These are phyloP conservation scores for Solanum sparsipilum DNA, from an alignment of 257 asterid species.

Conservation along the genomic window DNA sequence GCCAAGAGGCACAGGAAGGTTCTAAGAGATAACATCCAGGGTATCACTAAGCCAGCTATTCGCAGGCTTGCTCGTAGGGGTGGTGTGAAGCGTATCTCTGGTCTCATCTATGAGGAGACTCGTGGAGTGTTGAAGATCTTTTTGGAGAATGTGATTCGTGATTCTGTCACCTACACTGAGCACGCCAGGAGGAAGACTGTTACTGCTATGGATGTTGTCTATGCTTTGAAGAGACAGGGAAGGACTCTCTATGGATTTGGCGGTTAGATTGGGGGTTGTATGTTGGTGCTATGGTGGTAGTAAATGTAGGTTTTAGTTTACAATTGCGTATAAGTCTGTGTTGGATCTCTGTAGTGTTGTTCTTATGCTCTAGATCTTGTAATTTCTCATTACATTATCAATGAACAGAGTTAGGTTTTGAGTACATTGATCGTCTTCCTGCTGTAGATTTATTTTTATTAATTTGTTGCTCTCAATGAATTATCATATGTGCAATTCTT, in stretches of 20 bases:
- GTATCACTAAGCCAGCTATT: slow-evolving; percentile 33
- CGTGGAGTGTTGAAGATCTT: slow-evolving; percentile 36
- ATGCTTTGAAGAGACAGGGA: slow-evolving; percentile 33
- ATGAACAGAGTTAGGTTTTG: neutral
- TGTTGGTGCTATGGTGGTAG: neutral
- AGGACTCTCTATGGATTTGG: slow-evolving; percentile 36
- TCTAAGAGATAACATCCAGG: slow-evolving; percentile 32
- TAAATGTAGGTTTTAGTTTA: neutral
- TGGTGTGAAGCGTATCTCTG: slow-evolving; percentile 34
- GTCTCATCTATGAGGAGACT: slow-evolving; percentile 35
- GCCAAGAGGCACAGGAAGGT: slow-evolving; percentile 40
- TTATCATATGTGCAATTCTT: neutral
- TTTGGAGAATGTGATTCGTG: slow-evolving; percentile 32
- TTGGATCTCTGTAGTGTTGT: neutral
- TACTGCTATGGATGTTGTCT: slow-evolving; percentile 30
- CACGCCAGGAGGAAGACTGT: slow-evolving; percentile 32
- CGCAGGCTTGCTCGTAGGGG: slow-evolving; percentile 36
- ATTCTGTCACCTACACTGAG: slow-evolving; percentile 34
- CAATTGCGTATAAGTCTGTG: neutral
- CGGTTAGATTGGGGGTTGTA: neutral
- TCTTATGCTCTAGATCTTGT: neutral
- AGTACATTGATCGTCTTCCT: neutral
- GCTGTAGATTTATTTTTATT: too few relatives aligned
- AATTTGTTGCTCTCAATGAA: neutral
- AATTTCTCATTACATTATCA: neutral